Evolutionary conservation across 2,329 filamentous ascomycete species (phyloP).

Genomic region (Xylariales sp.): DNA sequence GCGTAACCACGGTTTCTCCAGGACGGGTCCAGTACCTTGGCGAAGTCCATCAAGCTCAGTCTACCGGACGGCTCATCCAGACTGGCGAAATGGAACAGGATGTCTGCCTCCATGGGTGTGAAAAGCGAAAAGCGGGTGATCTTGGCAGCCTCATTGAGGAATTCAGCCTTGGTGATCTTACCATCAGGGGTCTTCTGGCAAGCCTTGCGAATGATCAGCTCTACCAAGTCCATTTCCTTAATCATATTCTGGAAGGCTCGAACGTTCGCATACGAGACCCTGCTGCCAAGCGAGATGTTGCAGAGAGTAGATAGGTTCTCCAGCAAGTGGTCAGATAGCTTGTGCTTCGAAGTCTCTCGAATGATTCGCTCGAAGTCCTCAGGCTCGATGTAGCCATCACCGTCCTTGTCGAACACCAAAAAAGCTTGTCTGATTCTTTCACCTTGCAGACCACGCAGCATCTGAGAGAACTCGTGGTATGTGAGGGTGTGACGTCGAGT

Average conservation of each 20-base stretch:
- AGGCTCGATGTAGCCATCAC: constrained; percentile 91
- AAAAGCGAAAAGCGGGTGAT: constrained; percentile 93
- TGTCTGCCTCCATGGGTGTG: constrained; percentile 97
- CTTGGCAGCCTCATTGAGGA: constrained; percentile 86
- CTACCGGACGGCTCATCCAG: constrained; percentile 85
- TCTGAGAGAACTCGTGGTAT: constrained; percentile 95
- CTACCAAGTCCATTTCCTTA: constrained; percentile 94
- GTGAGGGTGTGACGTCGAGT: constrained; percentile 86
- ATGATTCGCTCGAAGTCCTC: constrained; percentile 98
- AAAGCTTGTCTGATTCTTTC: constrained; percentile 96
- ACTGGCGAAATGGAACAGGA: constrained; percentile 96
- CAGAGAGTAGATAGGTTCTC: constrained; percentile 88
- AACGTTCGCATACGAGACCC: constrained; percentile 96
- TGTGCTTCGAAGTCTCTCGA: constrained; percentile 85
- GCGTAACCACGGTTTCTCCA: constrained; percentile 67
- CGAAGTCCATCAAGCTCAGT: constrained; percentile 77
- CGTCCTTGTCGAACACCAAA: constrained; percentile 82
- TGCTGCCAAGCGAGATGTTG: constrained; percentile 87
- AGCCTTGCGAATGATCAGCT: constrained; percentile 86
- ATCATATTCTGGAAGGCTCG: constrained; percentile 98
- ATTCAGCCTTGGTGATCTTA: constrained; percentile 90
- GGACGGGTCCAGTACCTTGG: constrained; percentile 89
- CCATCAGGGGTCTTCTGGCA: constrained; percentile 78
- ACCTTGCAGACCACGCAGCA: constrained; percentile 92
- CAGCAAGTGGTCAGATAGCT: constrained; percentile 93